Evolutionary conservation across 148 eudicot species (phyloP).

Genomic region (Vaccinium macrocarpon): DNA sequence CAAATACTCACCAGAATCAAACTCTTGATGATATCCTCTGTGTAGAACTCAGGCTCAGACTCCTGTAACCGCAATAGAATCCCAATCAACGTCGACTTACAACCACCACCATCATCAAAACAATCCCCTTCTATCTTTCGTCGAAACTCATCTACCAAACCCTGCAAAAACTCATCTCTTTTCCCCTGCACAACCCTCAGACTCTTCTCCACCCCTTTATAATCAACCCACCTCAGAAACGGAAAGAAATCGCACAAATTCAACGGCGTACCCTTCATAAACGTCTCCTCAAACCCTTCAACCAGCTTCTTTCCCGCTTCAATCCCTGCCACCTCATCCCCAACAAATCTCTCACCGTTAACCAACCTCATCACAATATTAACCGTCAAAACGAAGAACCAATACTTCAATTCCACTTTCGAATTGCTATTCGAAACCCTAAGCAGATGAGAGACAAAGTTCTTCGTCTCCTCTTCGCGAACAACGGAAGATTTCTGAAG

Average conservation of each 20-base stretch:
- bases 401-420: constrained; percentile 25
- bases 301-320: constrained; percentile 19
- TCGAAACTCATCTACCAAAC: constrained; percentile 34
- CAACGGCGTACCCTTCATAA: constrained; percentile 3
- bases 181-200: constrained; percentile 18
- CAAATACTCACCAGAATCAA: constrained; percentile 33
- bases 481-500: constrained; percentile 16
- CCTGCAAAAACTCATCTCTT: constrained; percentile 39
- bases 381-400: constrained; percentile 15
- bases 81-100: constrained; percentile 24
- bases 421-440: background rate
- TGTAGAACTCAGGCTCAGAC: constrained; percentile 41
- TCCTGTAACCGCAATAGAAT: constrained; percentile 34
- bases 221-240: constrained; percentile 45
- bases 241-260: constrained; percentile 44
- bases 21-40: constrained; percentile 38
- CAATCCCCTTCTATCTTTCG: background rate
- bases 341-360: constrained; percentile 30
- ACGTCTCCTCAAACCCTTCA: constrained; percentile 10
- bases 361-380: constrained; percentile 32
- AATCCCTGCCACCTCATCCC: constrained; percentile 11
- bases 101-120: background rate
- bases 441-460: constrained; percentile 12
- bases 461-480: constrained; percentile 18
- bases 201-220: constrained; percentile 39